These are phyloP conservation scores for Mycogone perniciosa DNA, from an alignment of 2,329 filamentous ascomycete species.

Conservation along the genomic window DNA sequence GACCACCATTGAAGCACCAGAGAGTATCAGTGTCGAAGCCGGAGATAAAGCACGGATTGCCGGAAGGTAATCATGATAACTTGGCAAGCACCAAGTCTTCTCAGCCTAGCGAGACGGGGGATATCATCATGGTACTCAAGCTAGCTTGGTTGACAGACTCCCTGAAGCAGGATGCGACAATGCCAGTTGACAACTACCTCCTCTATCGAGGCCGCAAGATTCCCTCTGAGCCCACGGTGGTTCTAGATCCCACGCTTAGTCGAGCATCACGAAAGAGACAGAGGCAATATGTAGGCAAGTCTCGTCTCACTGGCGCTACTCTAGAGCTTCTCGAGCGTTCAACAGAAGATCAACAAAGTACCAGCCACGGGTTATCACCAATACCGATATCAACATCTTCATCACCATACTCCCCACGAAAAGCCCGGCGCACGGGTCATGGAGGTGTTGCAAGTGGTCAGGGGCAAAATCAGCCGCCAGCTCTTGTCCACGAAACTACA, in stretches of 20 bases:
- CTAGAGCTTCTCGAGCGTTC: constrained; percentile 18
- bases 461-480: constrained; percentile 19
- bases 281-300: not conserved
- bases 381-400: not conserved
- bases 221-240: not conserved
- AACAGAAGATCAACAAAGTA: constrained; percentile 12
- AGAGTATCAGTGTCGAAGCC: constrained; percentile 17
- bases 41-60: not conserved
- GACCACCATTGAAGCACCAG: constrained; percentile 10
- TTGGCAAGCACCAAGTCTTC: no score
- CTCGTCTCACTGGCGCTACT: not conserved
- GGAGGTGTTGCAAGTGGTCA: not conserved
- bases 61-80: not conserved
- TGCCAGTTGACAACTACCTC: constrained; percentile 46
- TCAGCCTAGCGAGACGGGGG: not conserved
- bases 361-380: not conserved
- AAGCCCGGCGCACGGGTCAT: constrained; percentile 1
- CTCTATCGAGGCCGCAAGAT: constrained; percentile 46
- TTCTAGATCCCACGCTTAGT: not conserved
- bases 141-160: constrained; percentile 54
- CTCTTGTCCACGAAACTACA: constrained; percentile 62
- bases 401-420: constrained; percentile 3
- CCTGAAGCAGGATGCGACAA: constrained; percentile 34
- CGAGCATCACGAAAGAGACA: not conserved
- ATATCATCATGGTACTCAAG: constrained; percentile 47